These are phyloP conservation scores for Antitrichia curtipendula DNA, from an alignment of 225 moss, liverwort and hornwort species.

Conservation along the genomic window DNA sequence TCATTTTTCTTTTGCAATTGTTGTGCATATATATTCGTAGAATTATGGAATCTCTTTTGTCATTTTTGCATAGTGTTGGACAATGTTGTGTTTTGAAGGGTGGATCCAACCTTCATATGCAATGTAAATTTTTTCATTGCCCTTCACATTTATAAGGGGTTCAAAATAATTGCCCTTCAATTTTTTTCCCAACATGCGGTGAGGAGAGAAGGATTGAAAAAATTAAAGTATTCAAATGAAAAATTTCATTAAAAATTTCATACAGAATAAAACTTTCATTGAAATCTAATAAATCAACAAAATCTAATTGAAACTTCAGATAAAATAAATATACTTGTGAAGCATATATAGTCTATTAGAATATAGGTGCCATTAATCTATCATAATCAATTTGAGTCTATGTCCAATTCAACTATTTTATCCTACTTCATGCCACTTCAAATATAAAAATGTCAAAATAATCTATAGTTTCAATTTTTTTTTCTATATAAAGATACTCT, in stretches of 20 bases:
- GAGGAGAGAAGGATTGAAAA: neutral
- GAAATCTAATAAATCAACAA: neutral
- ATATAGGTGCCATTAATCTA: neutral
- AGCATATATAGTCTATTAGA: neutral
- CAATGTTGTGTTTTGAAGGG: neutral
- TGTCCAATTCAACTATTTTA: neutral
- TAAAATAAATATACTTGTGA: neutral
- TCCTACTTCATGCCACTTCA: accelerated
- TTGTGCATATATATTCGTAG: too few relatives aligned
- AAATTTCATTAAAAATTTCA: too few relatives aligned
- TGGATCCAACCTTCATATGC: too few relatives aligned
- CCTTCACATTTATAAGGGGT: neutral
- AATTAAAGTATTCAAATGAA: neutral
- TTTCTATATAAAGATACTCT: neutral
- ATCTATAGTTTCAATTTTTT: neutral
- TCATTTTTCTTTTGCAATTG: neutral
- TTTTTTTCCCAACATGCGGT: accelerated
- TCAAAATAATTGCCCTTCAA: neutral
- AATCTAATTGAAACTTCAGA: neutral
- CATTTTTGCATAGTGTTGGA: accelerated
- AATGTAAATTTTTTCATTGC: too few relatives aligned
- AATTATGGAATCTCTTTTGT: neutral
- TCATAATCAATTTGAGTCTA: neutral
- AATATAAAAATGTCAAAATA: neutral
- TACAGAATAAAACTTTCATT: too few relatives aligned